Evolutionary conservation across 78 protist species (phyloP), one percentile per base, ranked within the genome.

Genomic region (Salpingoeca rosetta): DNA sequence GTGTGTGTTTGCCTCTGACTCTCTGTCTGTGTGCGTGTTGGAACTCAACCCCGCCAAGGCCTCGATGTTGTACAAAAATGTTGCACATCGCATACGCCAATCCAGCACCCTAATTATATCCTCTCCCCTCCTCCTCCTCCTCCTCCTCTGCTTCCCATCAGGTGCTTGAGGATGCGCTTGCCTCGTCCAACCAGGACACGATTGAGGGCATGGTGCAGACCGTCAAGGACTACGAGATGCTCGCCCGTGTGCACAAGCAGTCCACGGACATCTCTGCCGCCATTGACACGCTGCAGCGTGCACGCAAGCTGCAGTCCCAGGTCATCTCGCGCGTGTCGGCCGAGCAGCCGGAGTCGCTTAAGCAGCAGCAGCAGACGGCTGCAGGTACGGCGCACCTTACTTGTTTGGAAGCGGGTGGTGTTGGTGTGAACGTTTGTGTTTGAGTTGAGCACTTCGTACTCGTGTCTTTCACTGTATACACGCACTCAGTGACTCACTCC

Each of bases 401-500:
- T n/a, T n/a, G n/a, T n/a, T n/a, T n/a, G n/a, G n/a, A n/a, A n/a
- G n/a, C n/a, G n/a, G n/a, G n/a, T n/a, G n/a, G n/a, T n/a, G n/a
- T n/a, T n/a, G n/a, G n/a, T n/a, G n/a, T n/a, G n/a, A n/a, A n/a
- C n/a, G n/a, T n/a, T n/a, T n/a, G n/a, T n/a, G n/a, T n/a, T n/a
- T n/a, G n/a, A n/a, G n/a, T n/a, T n/a, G n/a, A n/a, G n/a, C n/a
- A n/a, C n/a, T n/a, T n/a, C n/a, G n/a, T n/a, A n/a, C n/a, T n/a
- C n/a, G n/a, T n/a, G n/a, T n/a, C n/a, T n/a, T n/a, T n/a, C 7
- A 36, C 11, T 38, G 85, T 91, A 74, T 73, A 76, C 80, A 28
- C 78, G 41, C 57, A n/a, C 28, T 44, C 87, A 39, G 94, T 90
- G 39, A 83, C 85, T 10, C 72, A 86, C 83, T 82, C 37, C 85